Evolutionary conservation across 2,329 filamentous ascomycete genomes (phyloP).

Genomic region (Sporothrix phasma): DNA sequence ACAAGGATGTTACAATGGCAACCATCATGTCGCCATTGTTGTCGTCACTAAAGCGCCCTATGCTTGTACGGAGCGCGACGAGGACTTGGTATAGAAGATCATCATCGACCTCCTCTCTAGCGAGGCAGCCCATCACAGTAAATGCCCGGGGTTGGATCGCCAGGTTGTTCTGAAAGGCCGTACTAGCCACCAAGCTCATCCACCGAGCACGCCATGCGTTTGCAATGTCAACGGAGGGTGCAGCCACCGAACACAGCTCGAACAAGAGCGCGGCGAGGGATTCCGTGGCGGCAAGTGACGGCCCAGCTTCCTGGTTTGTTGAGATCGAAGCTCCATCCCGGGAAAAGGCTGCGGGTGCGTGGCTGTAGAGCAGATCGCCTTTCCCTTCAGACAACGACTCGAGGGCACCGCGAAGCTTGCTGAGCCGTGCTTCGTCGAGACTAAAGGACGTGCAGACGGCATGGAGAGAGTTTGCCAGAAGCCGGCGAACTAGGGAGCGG

Average conservation of each 20-base stretch:
- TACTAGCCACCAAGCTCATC: slow-evolving; percentile 65
- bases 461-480: slow-evolving; percentile 58
- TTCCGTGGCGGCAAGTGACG: slow-evolving; percentile 47
- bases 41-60: slow-evolving; percentile 46
- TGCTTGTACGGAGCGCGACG: slow-evolving; percentile 55
- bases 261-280: slow-evolving; percentile 51
- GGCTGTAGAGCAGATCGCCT: slow-evolving; percentile 46
- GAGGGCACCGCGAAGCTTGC: slow-evolving; percentile 46
- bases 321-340: slow-evolving; percentile 47
- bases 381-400: slow-evolving; percentile 50
- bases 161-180: slow-evolving; percentile 63
- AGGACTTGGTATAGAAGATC: slow-evolving; percentile 62
- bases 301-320: slow-evolving; percentile 43
- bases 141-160: slow-evolving; percentile 61
- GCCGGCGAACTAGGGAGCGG: slow-evolving; percentile 49
- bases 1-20: slow-evolving; percentile 55
- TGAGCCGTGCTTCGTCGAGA: slow-evolving; percentile 49
- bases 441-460: slow-evolving; percentile 56
- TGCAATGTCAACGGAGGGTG: slow-evolving; percentile 53
- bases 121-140: slow-evolving; percentile 60
- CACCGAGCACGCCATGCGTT: slow-evolving; percentile 62
- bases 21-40: slow-evolving; percentile 58
- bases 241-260: slow-evolving; percentile 53
- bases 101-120: slow-evolving; percentile 62
- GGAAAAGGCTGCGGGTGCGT: slow-evolving; percentile 31